A percentile compares a stretch with the other conserved stretches of the same genome.
phyloP scores from a whole-genome alignment of 257 asterid genomes.

The Perilla frutescens region DNA sequence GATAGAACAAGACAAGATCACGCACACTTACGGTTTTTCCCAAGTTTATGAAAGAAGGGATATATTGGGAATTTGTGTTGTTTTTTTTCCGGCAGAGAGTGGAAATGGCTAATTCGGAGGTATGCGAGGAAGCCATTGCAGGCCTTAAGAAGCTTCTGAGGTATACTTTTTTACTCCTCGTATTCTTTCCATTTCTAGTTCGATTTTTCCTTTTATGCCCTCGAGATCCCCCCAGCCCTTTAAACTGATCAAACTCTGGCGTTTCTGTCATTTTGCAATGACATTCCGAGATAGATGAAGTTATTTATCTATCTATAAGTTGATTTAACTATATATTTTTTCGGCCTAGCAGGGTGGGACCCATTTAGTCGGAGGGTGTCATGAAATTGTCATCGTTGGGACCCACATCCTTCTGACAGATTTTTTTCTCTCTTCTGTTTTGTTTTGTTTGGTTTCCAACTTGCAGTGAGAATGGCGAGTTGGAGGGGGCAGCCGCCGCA shows the following conservation, averaged over 20 bases:
- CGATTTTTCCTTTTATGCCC: slow-evolving; percentile 22
- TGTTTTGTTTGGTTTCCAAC: no score
- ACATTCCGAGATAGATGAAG: slow-evolving; percentile 26
- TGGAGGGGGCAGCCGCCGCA: slow-evolving; percentile 66
- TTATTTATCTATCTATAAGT: background rate
- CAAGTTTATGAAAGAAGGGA: background rate
- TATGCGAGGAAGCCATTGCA: slow-evolving; percentile 79
- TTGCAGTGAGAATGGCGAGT: slow-evolving; percentile 62
- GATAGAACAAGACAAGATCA: background rate
- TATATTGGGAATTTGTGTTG: slow-evolving; percentile 1
- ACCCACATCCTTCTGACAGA: slow-evolving; percentile 33
- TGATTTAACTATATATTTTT: no score
- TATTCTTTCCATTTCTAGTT: background rate
- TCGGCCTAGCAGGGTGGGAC: no score
- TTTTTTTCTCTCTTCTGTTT: background rate
- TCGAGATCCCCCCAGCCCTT: slow-evolving; percentile 34
- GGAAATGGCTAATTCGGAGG: slow-evolving; percentile 54
- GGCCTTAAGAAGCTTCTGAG: slow-evolving; percentile 80
- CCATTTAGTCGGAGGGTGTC: slow-evolving; percentile 23
- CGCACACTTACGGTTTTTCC: slow-evolving; percentile 1
- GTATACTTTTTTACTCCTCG: slow-evolving; percentile 34
- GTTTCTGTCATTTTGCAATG: slow-evolving; percentile 44
- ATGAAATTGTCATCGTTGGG: slow-evolving; percentile 9
- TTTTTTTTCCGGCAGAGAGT: no score
- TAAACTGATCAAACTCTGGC: slow-evolving; percentile 32